phyloP scores from a whole-genome alignment of 768 basidiomycete species.

The Naematelia encephala region DNA sequence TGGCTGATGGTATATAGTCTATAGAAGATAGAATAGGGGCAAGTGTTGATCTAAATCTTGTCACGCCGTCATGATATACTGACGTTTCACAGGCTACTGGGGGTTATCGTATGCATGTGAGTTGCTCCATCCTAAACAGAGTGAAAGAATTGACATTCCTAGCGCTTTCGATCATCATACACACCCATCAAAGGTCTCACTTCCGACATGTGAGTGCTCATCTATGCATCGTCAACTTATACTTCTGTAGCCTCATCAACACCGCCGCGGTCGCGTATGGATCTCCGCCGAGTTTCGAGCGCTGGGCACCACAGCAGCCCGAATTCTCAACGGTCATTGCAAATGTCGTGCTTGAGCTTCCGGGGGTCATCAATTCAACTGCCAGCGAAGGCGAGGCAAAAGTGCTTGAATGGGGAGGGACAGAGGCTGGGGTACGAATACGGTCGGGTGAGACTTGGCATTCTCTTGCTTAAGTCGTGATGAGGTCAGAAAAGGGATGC shows the following conservation, averaged over 20 bases:
- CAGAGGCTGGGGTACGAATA: conserved; percentile 9
- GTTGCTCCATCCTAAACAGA: neutral
- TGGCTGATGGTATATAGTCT: conserved; percentile 21
- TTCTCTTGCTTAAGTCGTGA: neutral
- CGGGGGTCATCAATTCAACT: conserved; percentile 13
- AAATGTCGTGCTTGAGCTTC: conserved; percentile 30
- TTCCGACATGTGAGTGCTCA: conserved; percentile 53
- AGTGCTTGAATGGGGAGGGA: conserved; percentile 5
- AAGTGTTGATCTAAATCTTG: neutral
- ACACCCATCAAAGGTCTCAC: conserved; percentile 83
- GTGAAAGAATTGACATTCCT: conserved; percentile 1
- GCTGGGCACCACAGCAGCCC: conserved; percentile 60
- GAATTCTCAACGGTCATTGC: conserved; percentile 36
- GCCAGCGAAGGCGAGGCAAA: conserved; percentile 2
- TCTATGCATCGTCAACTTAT: conserved; percentile 54
- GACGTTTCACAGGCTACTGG: conserved; percentile 12
- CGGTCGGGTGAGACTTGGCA: conserved; percentile 4
- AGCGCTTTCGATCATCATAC: conserved; percentile 68
- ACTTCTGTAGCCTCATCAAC: conserved; percentile 67
- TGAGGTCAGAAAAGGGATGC: neutral
- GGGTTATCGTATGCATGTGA: conserved; percentile 68
- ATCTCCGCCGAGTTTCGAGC: conserved; percentile 56
- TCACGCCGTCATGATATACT: neutral
- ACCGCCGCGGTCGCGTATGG: conserved; percentile 67
- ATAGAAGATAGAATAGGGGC: conserved; percentile 31